Percentiles rank a stretch among this genome's conserved stretches.
Evolutionary conservation across 2,329 filamentous ascomycete genomes (phyloP).

Genomic region (Polytolypa hystricis): DNA sequence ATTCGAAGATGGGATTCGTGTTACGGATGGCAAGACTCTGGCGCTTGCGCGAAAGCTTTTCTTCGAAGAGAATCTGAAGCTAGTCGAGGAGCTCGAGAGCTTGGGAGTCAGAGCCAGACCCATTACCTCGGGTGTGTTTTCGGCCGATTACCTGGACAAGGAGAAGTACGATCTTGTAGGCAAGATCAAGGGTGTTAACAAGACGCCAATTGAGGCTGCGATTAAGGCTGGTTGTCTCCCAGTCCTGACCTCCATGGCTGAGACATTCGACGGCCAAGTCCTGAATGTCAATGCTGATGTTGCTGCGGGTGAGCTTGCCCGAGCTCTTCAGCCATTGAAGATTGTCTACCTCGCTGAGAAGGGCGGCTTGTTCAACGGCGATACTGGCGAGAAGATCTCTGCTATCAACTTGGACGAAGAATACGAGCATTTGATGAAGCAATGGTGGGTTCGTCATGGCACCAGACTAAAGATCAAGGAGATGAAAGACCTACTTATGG

Average conservation of each 20-base stretch:
- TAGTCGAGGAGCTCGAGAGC: slow-evolving; percentile 79
- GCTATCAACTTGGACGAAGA: slow-evolving; percentile 96
- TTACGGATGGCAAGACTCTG: slow-evolving; percentile 91
- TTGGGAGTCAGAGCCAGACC: slow-evolving; percentile 82
- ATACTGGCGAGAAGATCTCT: slow-evolving; percentile 89
- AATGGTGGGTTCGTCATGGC: slow-evolving; percentile 90
- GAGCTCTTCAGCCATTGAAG: slow-evolving; percentile 83
- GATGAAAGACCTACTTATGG: slow-evolving; percentile 84
- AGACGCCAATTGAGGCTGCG: slow-evolving; percentile 76
- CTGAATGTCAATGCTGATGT: slow-evolving; percentile 98
- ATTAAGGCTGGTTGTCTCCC: slow-evolving; percentile 87
- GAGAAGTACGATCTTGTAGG: slow-evolving; percentile 93
- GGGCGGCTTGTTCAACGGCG: slow-evolving; percentile 87
- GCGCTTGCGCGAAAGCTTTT: slow-evolving; percentile 86
- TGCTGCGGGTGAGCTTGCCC: slow-evolving; percentile 83
- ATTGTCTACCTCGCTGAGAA: slow-evolving; percentile 98
- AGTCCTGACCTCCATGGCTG: slow-evolving; percentile 91
- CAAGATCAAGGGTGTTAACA: slow-evolving; percentile 89
- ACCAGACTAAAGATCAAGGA: slow-evolving; percentile 95
- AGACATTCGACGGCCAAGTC: slow-evolving; percentile 80
- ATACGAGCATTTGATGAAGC: slow-evolving; percentile 81
- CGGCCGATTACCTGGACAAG: slow-evolving; percentile 89
- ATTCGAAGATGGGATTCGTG: slow-evolving; percentile 90
- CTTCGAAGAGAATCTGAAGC: slow-evolving; percentile 85
- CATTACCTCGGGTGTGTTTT: slow-evolving; percentile 80